Base-by-base conservation (phyloP, 2,329 filamentous ascomycete species). In the Fusarium albidum region DNA sequence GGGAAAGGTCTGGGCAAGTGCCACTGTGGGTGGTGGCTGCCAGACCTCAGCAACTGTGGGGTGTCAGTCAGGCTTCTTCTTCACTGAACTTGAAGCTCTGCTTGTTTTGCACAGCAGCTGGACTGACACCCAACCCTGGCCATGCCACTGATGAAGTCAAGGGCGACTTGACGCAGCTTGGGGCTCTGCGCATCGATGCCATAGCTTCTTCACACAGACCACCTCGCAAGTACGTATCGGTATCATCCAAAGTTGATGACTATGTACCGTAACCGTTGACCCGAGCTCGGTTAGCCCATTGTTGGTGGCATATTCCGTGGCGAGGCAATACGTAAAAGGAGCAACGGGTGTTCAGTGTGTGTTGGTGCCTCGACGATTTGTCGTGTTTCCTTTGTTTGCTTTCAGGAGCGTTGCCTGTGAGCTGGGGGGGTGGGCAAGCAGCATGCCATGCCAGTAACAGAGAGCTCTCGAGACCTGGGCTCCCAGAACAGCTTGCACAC, bases 371-470 rank as follows among this genome's bases (percentile, higher is more conserved):
- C 17, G 37, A 32, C 18, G 8, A n/a, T 12, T 12, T 49, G 35
- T 62, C 50, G 55, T 35, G 40, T 32, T 34, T 47, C 33, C n/a
- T 55, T 52, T 59, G 42, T 46, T 57, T 45, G 39, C 28, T 34
- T 7, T 11, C 21, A 21, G 21, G 21, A 21, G 4, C 21, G 21
- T 21, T n/a, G n/a, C n/a, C n/a, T n/a, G n/a, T n/a, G n/a, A n/a
- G 21, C 21, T 21, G 21, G 21, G 21, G 12, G 12, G 17, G 14
- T 31, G n/a, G 18, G 33, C 8, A 10, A 26, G 25, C 35, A n/a
- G 17, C 7, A 26, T n/a, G 11, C 18, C 49, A 58, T 55, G 34
- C 53, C 49, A 55, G 31, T 39, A 18, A 17, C 34, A 34, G 17
- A 31, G n/a, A 39, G 26, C 17, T 42, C 29, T 51, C 32, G 26